These are phyloP conservation scores for Pulveroboletus sp. DNA, from an alignment of 768 basidiomycete genomes.

Conservation along the genomic window DNA sequence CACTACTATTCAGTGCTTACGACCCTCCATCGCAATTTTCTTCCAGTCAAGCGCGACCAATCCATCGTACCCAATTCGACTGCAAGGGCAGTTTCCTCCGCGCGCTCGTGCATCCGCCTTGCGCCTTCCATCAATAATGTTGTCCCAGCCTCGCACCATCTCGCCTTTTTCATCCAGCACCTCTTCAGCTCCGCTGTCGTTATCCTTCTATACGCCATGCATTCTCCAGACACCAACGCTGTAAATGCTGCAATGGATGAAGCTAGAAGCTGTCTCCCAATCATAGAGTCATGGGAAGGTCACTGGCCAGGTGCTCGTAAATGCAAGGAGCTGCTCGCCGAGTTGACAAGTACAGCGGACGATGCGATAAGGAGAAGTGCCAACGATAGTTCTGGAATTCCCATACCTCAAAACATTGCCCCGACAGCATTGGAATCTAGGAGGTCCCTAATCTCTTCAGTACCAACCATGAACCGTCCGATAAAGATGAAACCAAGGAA, in stretches of 20 bases:
- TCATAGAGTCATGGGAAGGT: slow-evolving; percentile 80
- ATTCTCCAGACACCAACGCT: slow-evolving; percentile 62
- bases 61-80: slow-evolving; percentile 69
- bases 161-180: slow-evolving; percentile 88
- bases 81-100: slow-evolving; percentile 77
- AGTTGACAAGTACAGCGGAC: slow-evolving; percentile 64
- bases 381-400: slow-evolving; percentile 17
- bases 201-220: slow-evolving; percentile 83
- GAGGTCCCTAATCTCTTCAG: slow-evolving; percentile 48
- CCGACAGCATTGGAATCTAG: slow-evolving; percentile 48
- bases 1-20: slow-evolving; percentile 88
- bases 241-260: slow-evolving; percentile 80
- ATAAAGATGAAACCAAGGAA: slow-evolving; percentile 50
- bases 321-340: slow-evolving; percentile 76
- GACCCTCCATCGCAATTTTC: slow-evolving; percentile 83
- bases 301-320: slow-evolving; percentile 87
- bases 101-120: slow-evolving; percentile 80
- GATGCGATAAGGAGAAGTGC: slow-evolving; percentile 52
- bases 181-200: slow-evolving; percentile 88
- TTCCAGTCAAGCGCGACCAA: slow-evolving; percentile 76
- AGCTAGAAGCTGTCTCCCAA: slow-evolving; percentile 66
- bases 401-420: slow-evolving; percentile 25
- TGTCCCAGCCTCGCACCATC: slow-evolving; percentile 82
- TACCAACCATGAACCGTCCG: slow-evolving; percentile 46
- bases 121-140: slow-evolving; percentile 83